A percentile compares a stretch with the other conserved stretches of the same genome.
Evolutionary conservation across 495 filamentous ascomycete species (phyloP).

Genomic region (Penicillium coffeae): DNA sequence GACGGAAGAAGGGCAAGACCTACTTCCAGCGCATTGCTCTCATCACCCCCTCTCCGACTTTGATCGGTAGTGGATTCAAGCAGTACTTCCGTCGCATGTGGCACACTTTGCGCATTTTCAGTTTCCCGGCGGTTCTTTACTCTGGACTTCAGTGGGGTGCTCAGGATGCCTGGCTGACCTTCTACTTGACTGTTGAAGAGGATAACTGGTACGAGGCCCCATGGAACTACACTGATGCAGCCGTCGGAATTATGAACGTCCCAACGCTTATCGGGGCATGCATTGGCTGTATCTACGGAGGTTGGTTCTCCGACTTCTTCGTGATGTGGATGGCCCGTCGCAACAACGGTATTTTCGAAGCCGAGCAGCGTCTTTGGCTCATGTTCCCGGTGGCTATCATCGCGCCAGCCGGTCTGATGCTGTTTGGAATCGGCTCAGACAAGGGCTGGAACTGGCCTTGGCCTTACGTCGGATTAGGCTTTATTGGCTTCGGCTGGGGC

Average conservation of each 20-base stretch:
- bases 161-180: slow-evolving; percentile 37
- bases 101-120: slow-evolving; percentile 29
- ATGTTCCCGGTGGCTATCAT: slow-evolving; percentile 27
- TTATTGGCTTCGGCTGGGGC: slow-evolving; percentile 35
- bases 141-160: slow-evolving; percentile 34
- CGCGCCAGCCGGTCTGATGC: slow-evolving; percentile 27
- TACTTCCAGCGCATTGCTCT: slow-evolving; percentile 27
- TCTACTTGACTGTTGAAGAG: slow-evolving; percentile 35
- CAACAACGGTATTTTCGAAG: slow-evolving; percentile 28
- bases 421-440: slow-evolving; percentile 30
- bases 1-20: slow-evolving; percentile 15
- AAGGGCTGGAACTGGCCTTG: slow-evolving; percentile 22
- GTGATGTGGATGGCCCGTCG: slow-evolving; percentile 28
- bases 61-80: slow-evolving; percentile 25
- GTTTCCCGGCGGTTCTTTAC: slow-evolving; percentile 31
- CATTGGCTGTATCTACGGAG: slow-evolving; percentile 34
- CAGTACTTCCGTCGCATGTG: slow-evolving; percentile 22
- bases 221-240: slow-evolving; percentile 29
- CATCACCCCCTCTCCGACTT: slow-evolving; percentile 23
- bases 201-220: slow-evolving; percentile 28
- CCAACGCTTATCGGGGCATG: slow-evolving; percentile 30
- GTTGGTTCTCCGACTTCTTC: slow-evolving; percentile 32
- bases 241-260: slow-evolving; percentile 34
- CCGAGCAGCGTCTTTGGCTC: slow-evolving; percentile 34
- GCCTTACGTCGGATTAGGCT: slow-evolving; percentile 27